phyloP scores from a whole-genome alignment of 108 stramenopile genomes.

The Fistulifera pelliculosa region DNA sequence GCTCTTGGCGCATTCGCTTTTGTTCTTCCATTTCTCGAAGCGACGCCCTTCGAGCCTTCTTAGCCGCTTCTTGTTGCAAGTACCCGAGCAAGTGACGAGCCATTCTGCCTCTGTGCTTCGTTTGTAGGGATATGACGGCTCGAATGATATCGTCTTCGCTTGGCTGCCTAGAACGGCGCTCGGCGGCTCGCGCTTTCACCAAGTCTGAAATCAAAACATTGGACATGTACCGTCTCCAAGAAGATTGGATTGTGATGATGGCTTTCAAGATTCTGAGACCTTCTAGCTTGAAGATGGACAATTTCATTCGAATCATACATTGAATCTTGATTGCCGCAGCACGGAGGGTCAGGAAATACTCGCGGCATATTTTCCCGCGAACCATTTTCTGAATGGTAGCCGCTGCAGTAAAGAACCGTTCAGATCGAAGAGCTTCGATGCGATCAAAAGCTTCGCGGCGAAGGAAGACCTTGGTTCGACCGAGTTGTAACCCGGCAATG shows the following conservation, averaged over 20 bases:
- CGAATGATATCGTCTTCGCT: slow-evolving; percentile 29
- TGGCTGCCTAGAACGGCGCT: slow-evolving; percentile 14
- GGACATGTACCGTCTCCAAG: slow-evolving; percentile 43
- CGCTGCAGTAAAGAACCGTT: slow-evolving; percentile 56
- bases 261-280: slow-evolving; percentile 17
- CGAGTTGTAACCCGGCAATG: slow-evolving; percentile 79
- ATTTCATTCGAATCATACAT: slow-evolving; percentile 52
- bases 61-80: too few species aligned
- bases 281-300: slow-evolving; percentile 7
- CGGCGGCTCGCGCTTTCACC: slow-evolving; percentile 24
- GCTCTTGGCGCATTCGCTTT: neutral
- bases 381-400: slow-evolving; percentile 61
- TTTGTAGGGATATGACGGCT: slow-evolving; percentile 32
- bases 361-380: slow-evolving; percentile 42
- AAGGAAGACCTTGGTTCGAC: slow-evolving; percentile 85
- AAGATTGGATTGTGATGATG: slow-evolving; percentile 37
- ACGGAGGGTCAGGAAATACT: slow-evolving; percentile 35
- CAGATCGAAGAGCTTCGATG: slow-evolving; percentile 64
- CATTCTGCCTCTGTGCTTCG: slow-evolving; percentile 24
- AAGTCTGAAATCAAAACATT: slow-evolving; percentile 43
- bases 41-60: neutral
- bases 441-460: slow-evolving; percentile 84
- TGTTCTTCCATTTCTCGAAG: neutral
- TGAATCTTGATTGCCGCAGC: slow-evolving; percentile 63
- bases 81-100: slow-evolving; percentile 1